Evolutionary conservation across 1,139 yeast genomes (phyloP), one percentile per base, ranked within the genome.

Genomic region (Nematodospora anomalae): DNA sequence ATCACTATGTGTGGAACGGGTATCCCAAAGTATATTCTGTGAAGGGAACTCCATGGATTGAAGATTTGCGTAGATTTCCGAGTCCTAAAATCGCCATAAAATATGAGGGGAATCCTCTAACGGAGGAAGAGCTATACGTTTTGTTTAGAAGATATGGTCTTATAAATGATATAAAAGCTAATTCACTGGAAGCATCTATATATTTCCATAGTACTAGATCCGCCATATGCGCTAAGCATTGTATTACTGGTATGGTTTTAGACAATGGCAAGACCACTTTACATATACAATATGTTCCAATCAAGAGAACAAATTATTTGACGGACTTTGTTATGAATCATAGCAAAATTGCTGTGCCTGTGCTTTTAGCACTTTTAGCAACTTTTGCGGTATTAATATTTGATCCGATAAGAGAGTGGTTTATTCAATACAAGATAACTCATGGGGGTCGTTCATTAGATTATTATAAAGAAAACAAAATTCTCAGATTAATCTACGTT

Each of bases 11-110:
- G 2, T 46, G 53, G 38, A 47, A 50, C 23, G 42, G 41, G 3
- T 58, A 53, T 71, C 80, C 60, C 57, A 62, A 44, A 52, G 84
- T 66, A 38, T 83, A 71, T 51, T 80, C 86, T 0, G 97, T 94
- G 1, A 83, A 83, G 48, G 98, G 98, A 41, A 72, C 79, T 0
- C 98, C 98, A 0, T 92, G 97, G 97, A 85, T 92, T 45, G 97
- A 92, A 60, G 98, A 92, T 57, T 68, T 92, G 54, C 75, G 85
- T 47, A 66, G 97, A 45, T 75, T 74, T 45, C 95, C 95, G 7
- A 80, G 83, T 42, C 62, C 71, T 9, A 69, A 71, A 15, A 60
- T 92, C 24, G 73, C 76, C 39, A 80, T 90, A 3, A 71, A 73
- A 26, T 89, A 83, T 53, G 89, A 84, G 45, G 97, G 97, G 1